Evolutionary conservation across 768 basidiomycete species (phyloP).

Genomic region (Mycena latifolia): DNA sequence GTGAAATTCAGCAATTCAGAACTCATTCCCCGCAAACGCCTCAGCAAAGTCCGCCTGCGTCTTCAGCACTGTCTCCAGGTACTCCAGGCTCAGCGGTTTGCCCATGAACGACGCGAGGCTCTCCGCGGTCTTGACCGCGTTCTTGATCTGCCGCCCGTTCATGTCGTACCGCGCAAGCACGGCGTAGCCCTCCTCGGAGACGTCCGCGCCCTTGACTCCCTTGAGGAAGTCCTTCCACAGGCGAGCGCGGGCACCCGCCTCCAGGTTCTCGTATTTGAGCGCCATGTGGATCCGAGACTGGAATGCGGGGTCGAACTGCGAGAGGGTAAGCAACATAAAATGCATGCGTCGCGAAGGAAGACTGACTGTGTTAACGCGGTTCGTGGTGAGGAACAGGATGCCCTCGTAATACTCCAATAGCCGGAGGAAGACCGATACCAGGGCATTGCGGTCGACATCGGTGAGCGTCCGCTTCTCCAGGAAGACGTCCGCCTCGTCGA

Average conservation of each 20-base stretch:
- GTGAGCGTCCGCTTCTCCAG: conserved; percentile 36
- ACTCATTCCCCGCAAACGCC: conserved; percentile 26
- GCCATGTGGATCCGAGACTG: conserved; percentile 35
- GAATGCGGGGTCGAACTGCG: conserved; percentile 31
- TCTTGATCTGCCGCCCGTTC: conserved; percentile 37
- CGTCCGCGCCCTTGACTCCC: conserved; percentile 30
- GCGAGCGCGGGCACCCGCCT: conserved; percentile 6
- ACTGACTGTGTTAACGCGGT: conserved; percentile 25
- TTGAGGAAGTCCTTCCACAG: conserved; percentile 34
- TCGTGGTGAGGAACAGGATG: conserved; percentile 37
- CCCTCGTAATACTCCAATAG: conserved; percentile 37
- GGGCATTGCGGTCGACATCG: conserved; percentile 36
- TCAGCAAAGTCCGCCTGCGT: conserved; percentile 51
- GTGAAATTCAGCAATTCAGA: too few species aligned
- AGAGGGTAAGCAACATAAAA: too few species aligned
- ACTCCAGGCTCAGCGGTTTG: conserved; percentile 43
- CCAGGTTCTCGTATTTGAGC: conserved; percentile 32
- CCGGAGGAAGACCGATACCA: conserved; percentile 40
- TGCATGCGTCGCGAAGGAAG: too few species aligned
- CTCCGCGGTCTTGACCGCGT: conserved; percentile 35
- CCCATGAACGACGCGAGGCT: conserved; percentile 37
- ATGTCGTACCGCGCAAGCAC: conserved; percentile 26
- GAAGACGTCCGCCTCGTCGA: conserved; percentile 44
- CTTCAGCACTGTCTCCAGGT: conserved; percentile 49
- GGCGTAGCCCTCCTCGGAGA: conserved; percentile 30